Evolutionary conservation across 768 basidiomycete species (phyloP).

Genomic region (Pleurotus sapidus): DNA sequence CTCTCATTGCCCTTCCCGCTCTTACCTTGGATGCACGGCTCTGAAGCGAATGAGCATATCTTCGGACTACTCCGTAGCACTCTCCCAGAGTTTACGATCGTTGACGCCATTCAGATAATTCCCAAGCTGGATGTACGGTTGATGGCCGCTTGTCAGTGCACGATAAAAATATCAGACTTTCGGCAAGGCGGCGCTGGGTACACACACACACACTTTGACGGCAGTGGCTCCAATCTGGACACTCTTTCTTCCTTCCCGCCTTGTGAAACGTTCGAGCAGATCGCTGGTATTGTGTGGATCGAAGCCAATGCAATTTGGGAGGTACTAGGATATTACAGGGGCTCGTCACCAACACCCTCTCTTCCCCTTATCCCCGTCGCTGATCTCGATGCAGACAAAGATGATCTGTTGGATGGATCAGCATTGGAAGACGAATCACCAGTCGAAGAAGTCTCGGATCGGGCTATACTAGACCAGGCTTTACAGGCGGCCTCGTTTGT

Average conservation of each 20-base stretch:
- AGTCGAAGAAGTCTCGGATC: neutral
- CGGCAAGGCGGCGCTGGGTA: slow-evolving; percentile 11
- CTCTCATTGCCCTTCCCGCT: slow-evolving; percentile 9
- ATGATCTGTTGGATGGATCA: neutral
- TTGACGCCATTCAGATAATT: slow-evolving; percentile 15
- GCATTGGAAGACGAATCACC: neutral
- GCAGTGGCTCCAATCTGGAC: slow-evolving; percentile 12
- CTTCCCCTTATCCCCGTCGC: neutral
- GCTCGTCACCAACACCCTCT: neutral
- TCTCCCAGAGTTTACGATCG: slow-evolving; percentile 13
- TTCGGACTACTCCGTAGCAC: slow-evolving; percentile 14
- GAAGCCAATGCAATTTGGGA: slow-evolving; percentile 15
- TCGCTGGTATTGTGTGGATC: slow-evolving; percentile 9
- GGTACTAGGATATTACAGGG: slow-evolving; percentile 12
- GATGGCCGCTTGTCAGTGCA: neutral
- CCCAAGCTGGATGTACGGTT: slow-evolving; percentile 17
- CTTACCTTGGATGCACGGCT: slow-evolving; percentile 23
- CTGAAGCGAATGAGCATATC: slow-evolving; percentile 18
- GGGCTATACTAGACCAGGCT: neutral
- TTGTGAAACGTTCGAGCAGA: slow-evolving; percentile 13
- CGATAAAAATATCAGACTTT: slow-evolving; percentile 15
- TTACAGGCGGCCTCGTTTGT: neutral
- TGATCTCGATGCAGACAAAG: neutral
- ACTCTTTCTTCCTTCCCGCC: slow-evolving; percentile 16
- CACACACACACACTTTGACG: slow-evolving; percentile 17